Conservation (phyloP, 2,329 filamentous ascomycete genomes). For the Trichoderma sp. region DNA sequence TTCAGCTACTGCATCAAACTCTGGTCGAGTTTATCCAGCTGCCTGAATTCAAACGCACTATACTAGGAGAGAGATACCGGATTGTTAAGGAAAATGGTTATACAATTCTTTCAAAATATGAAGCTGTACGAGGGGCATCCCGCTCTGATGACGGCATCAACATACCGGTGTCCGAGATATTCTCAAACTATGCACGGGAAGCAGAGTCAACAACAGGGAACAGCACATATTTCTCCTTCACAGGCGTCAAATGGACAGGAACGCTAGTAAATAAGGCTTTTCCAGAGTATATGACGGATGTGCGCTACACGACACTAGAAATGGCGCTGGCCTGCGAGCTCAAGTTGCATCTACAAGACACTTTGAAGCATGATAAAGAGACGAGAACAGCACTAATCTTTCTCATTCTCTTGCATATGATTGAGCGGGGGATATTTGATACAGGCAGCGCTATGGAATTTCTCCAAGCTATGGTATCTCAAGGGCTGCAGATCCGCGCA, state of each 20-base stretch:
- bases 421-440: background rate
- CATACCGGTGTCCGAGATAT: background rate
- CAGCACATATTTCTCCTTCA: background rate
- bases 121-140: background rate
- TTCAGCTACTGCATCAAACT: background rate
- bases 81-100: background rate
- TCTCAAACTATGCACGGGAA: background rate
- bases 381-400: background rate
- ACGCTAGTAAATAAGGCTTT: accelerated
- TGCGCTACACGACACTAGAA: background rate
- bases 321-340: background rate
- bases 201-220: background rate
- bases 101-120: background rate
- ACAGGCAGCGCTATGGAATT: background rate
- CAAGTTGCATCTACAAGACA: background rate
- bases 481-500: background rate
- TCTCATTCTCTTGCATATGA: background rate
- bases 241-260: background rate
- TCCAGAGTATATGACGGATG: background rate
- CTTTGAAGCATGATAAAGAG: background rate
- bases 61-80: background rate
- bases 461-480: background rate
- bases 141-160: background rate
- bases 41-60: background rate
- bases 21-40: background rate